These are phyloP conservation scores for Fraxinus ornus DNA, from an alignment of 305 asterid species.

Conservation along the genomic window DNA sequence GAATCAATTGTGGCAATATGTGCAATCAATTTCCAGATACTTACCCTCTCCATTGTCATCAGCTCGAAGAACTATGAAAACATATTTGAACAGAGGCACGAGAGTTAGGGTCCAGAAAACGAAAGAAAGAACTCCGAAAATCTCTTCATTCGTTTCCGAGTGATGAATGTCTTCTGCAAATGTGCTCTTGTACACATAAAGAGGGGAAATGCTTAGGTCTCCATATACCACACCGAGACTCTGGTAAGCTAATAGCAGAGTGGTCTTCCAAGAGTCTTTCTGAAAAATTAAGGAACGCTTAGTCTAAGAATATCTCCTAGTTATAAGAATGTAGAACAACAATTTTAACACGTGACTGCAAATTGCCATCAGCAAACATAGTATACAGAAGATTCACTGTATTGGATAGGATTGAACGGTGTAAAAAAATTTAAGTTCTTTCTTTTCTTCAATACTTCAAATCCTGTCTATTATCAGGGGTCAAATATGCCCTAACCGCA, in stretches of 20 bases:
- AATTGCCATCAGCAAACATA: background rate
- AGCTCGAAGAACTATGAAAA: slow-evolving; percentile 84
- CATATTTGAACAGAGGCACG: slow-evolving; percentile 85
- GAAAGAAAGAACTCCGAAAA: slow-evolving; percentile 84
- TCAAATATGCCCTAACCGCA: background rate
- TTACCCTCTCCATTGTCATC: slow-evolving; percentile 96
- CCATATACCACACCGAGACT: slow-evolving; percentile 97
- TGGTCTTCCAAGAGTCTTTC: slow-evolving; percentile 80
- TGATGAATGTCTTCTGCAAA: slow-evolving; percentile 95
- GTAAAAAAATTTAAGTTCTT: background rate
- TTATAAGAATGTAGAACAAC: slow-evolving; percentile 11
- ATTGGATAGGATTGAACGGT: background rate
- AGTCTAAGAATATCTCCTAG: slow-evolving; percentile 4
- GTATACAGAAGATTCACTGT: background rate
- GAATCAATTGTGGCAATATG: background rate
- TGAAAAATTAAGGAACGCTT: slow-evolving; percentile 25
- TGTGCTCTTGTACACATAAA: slow-evolving; percentile 90
- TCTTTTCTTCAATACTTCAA: background rate
- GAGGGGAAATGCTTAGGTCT: slow-evolving; percentile 93
- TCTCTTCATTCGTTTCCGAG: slow-evolving; percentile 92
- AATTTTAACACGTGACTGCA: background rate
- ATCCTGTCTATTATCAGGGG: background rate
- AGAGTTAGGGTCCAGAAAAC: slow-evolving; percentile 93
- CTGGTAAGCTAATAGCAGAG: slow-evolving; percentile 83
- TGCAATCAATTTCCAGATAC: background rate